A percentile compares a stretch with the other conserved stretches of the same genome.
Evolutionary conservation across 2,329 filamentous ascomycete genomes (phyloP).

Genomic region (Beauveria medogensis): DNA sequence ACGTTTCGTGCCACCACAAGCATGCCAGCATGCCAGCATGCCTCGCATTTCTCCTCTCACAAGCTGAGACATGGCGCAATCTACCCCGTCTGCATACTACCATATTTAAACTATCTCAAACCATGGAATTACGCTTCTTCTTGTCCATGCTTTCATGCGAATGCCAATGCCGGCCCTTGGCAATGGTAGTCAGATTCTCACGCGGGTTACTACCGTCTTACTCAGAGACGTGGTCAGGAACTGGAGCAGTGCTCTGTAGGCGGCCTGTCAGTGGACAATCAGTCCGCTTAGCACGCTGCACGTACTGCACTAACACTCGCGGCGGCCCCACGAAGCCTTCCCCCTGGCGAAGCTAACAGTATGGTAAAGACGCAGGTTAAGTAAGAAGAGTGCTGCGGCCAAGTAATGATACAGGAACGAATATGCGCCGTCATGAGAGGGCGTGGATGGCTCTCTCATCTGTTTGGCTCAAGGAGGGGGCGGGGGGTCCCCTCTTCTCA

Average conservation of each 20-base stretch:
- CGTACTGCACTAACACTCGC: conserved; percentile 3
- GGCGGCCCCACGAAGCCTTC: neutral
- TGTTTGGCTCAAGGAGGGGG: neutral
- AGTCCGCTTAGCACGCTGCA: neutral
- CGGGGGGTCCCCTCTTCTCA: conserved; percentile 10
- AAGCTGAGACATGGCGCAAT: neutral
- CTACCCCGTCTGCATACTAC: neutral
- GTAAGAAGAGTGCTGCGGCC: neutral
- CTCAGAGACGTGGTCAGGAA: neutral
- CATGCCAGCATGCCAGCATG: neutral
- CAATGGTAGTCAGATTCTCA: conserved; percentile 7
- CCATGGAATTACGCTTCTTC: neutral
- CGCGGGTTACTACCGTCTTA: conserved; percentile 11
- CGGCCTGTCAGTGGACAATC: neutral
- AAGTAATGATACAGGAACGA: neutral
- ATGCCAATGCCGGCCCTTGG: neutral
- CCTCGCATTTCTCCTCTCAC: neutral
- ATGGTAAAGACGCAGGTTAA: neutral
- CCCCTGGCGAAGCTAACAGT: neutral
- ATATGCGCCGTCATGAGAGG: neutral
- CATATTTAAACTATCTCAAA: neutral
- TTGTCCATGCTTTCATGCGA: too few species aligned
- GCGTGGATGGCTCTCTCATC: neutral
- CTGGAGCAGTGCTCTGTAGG: neutral
- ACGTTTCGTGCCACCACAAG: neutral